Evolutionary conservation across 164 flowering plant genomes (phyloP), one percentile per base, ranked within the genome.

Genomic region (Berberis thunbergii): DNA sequence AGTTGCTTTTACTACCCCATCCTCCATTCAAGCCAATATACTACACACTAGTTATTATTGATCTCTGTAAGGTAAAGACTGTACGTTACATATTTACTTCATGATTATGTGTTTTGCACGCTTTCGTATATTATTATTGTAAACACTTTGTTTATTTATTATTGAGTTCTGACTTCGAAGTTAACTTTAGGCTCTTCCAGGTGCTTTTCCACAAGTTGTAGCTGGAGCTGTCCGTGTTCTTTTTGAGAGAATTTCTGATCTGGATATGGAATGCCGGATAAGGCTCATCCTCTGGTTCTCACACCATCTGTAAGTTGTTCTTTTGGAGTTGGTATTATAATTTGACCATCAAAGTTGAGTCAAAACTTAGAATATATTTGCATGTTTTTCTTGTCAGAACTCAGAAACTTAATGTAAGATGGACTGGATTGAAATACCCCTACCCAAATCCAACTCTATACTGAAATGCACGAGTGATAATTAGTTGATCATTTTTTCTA

Each of bases 231-330:
- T 91, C 41, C 97, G 99, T 66, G 87, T 95, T 62, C 92, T 95
- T 48, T 95, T 95, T 78, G 99, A 91, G 67, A 89, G 75, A 76
- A 88, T 95, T 63, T 86, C 84, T 64, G 96, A 91, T 66, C 65
- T 95, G 62, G 99, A 95, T 75, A 91, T 87, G 97, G 98, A 95
- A 65, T 95, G 98, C 57, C 79, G 98, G 39, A 91, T 81, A 60
- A 83, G 99, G 59, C 88, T 95, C n/a, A 80, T 91, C 64, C 88
- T 89, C 60, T 95, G 98, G 99, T 95, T 95, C 79, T 89, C 99
- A 45, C 99, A 95, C 77, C 99, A 95, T 70, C 70, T 95, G 99
- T 94, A 84, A 84, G 97, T 77, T 10, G 8, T 52, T 11, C 1
- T 11, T 52, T 4, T 52, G n/a, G 26, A 26, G 26, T 26, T 26